Evolutionary conservation across 2,329 filamentous ascomycete genomes (phyloP).

Genomic region (Phialocephala subalpina): DNA sequence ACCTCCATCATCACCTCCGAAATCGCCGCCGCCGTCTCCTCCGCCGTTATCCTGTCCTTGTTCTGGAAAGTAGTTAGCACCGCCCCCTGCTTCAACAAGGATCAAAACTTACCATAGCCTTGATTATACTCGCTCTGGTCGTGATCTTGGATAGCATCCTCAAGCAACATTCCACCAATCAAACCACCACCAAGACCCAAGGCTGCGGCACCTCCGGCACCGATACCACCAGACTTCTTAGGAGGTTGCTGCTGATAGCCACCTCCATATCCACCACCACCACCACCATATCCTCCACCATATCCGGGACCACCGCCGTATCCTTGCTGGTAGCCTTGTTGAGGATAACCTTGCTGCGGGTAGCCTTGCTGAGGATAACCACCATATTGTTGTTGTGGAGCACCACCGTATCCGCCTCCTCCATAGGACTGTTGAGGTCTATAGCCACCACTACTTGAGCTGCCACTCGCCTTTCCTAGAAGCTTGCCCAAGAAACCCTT

Average conservation of each 20-base stretch:
- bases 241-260: conserved; percentile 43
- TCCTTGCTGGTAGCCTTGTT: conserved; percentile 36
- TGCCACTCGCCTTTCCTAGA: conserved; percentile 46
- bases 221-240: conserved; percentile 62
- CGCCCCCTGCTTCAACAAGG: not conserved
- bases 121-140: conserved; percentile 66
- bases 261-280: conserved; percentile 44
- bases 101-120: conserved; percentile 48
- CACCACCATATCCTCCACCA: conserved; percentile 4
- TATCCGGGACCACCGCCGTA: conserved; percentile 41
- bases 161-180: conserved; percentile 78
- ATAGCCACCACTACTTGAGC: conserved; percentile 35
- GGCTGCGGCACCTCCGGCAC: conserved; percentile 76
- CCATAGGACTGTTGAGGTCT: conserved; percentile 45
- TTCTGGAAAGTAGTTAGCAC: conserved; percentile 28
- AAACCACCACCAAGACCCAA: conserved; percentile 84
- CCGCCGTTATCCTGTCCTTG: conserved; percentile 25
- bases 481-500: conserved; percentile 61
- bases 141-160: conserved; percentile 69
- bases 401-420: conserved; percentile 26
- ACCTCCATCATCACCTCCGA: conserved; percentile 39
- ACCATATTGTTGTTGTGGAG: conserved; percentile 45
- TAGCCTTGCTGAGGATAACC: conserved; percentile 48
- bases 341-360: conserved; percentile 35
- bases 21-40: conserved; percentile 37